Conservation (phyloP, 495 filamentous ascomycete genomes). For the Daldinia grandis region DNA sequence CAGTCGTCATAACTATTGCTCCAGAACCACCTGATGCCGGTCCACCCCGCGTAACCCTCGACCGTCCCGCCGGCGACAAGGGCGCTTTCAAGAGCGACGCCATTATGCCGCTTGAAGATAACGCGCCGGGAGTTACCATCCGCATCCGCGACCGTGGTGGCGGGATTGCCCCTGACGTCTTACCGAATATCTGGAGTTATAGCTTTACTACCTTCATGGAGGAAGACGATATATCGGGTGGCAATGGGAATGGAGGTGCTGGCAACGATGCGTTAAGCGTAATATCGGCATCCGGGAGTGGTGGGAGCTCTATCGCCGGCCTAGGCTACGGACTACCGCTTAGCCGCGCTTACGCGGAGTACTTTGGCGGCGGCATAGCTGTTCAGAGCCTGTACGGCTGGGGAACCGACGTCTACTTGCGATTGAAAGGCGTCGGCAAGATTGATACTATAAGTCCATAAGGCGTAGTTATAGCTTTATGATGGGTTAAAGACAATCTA, state of each 20-base stretch:
- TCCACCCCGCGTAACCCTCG: constrained; percentile 68
- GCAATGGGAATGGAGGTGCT: constrained; percentile 39
- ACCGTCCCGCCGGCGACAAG: constrained; percentile 67
- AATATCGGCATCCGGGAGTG: constrained; percentile 72
- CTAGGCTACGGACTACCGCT: constrained; percentile 93
- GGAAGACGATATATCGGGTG: constrained; percentile 47
- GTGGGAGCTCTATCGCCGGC: constrained; percentile 80
- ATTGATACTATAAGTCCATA: constrained; percentile 46
- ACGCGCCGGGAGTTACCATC: constrained; percentile 88
- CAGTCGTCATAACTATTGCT: constrained; percentile 91
- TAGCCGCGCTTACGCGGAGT: constrained; percentile 94
- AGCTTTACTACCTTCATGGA: constrained; percentile 94
- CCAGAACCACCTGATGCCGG: constrained; percentile 69
- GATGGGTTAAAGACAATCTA: not conserved
- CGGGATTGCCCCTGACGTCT: constrained; percentile 82
- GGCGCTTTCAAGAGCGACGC: constrained; percentile 56
- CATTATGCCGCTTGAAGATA: constrained; percentile 66
- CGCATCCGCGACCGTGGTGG: constrained; percentile 95
- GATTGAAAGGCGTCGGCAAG: constrained; percentile 83
- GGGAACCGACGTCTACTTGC: constrained; percentile 73
- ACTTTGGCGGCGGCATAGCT: constrained; percentile 95
- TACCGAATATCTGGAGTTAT: constrained; percentile 93
- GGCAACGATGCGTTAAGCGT: constrained; percentile 73
- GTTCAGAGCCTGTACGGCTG: constrained; percentile 96
- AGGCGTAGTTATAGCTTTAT: not conserved